Percentiles rank a stretch among this genome's conserved stretches.
Evolutionary conservation across 2,329 filamentous ascomycete genomes (phyloP).

Genomic region (Fusarium redolens): DNA sequence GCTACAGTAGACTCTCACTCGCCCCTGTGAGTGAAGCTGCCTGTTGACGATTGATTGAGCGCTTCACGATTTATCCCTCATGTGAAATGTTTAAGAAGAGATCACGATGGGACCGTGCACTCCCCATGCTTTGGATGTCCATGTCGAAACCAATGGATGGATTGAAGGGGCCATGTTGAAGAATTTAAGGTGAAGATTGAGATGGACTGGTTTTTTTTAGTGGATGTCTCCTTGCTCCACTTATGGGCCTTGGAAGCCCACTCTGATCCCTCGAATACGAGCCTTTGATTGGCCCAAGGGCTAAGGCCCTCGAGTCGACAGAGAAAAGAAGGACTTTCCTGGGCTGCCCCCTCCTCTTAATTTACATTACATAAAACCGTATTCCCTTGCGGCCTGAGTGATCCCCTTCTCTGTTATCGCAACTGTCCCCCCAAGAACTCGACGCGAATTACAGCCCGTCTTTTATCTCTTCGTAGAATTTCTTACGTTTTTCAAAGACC

Average conservation of each 20-base stretch:
- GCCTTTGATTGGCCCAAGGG: slow-evolving; percentile 35
- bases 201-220: slow-evolving; percentile 41
- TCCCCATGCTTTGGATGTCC: neutral
- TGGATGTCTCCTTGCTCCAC: slow-evolving; percentile 34
- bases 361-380: slow-evolving; percentile 55
- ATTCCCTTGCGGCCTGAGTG: slow-evolving; percentile 43
- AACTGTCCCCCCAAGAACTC: slow-evolving; percentile 43
- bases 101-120: slow-evolving; percentile 25
- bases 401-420: slow-evolving; percentile 49
- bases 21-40: neutral
- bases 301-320: slow-evolving; percentile 29
- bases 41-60: neutral
- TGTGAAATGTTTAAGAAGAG: slow-evolving; percentile 14
- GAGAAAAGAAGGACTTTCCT: slow-evolving; percentile 39
- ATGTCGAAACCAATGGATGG: neutral
- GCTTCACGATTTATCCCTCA: slow-evolving; percentile 24
- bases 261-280: neutral
- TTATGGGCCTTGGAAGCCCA: slow-evolving; percentile 13
- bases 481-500: slow-evolving; percentile 46
- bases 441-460: slow-evolving; percentile 45
- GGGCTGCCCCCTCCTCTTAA: slow-evolving; percentile 46
- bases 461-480: slow-evolving; percentile 49
- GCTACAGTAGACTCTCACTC: neutral
- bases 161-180: slow-evolving; percentile 1
- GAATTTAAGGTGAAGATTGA: slow-evolving; percentile 35